Evolutionary conservation across 2,329 filamentous ascomycete genomes (phyloP).

Genomic region (Trichoderma sp.): DNA sequence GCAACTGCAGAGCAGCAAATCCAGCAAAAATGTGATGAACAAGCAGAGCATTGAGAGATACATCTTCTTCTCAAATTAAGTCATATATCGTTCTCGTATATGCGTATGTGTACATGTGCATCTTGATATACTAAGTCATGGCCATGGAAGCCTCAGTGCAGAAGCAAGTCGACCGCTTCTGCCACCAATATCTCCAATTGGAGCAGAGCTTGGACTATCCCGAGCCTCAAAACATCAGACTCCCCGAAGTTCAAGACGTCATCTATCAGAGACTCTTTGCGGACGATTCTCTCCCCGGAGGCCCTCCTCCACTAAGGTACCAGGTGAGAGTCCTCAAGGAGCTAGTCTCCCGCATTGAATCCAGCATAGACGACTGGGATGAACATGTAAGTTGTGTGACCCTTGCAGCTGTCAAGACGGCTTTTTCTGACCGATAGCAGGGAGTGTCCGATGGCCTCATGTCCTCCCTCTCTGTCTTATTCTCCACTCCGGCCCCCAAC

Average conservation of each 20-base stretch:
- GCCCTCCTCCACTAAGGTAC: conserved; percentile 66
- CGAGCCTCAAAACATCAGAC: conserved; percentile 53
- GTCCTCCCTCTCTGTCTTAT: conserved; percentile 61
- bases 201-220: conserved; percentile 66
- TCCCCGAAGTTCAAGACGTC: conserved; percentile 60
- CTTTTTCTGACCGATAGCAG: conserved; percentile 47
- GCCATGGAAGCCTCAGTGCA: conserved; percentile 19
- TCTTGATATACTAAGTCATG: background rate
- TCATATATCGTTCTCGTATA: background rate
- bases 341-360: conserved; percentile 67
- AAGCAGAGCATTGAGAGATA: background rate
- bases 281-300: conserved; percentile 45
- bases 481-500: conserved; percentile 61
- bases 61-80: background rate
- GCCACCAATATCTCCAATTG: conserved; percentile 76
- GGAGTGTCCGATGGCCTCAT: conserved; percentile 82
- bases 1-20: background rate
- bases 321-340: conserved; percentile 70
- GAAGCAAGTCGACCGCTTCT: conserved; percentile 50
- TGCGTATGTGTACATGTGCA: background rate
- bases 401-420: background rate
- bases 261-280: conserved; percentile 68
- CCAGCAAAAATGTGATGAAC: background rate
- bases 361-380: conserved; percentile 75
- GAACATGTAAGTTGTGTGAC: conserved; percentile 67